These are phyloP conservation scores for Russula brevipes DNA, from an alignment of 768 basidiomycete species.

Conservation along the genomic window DNA sequence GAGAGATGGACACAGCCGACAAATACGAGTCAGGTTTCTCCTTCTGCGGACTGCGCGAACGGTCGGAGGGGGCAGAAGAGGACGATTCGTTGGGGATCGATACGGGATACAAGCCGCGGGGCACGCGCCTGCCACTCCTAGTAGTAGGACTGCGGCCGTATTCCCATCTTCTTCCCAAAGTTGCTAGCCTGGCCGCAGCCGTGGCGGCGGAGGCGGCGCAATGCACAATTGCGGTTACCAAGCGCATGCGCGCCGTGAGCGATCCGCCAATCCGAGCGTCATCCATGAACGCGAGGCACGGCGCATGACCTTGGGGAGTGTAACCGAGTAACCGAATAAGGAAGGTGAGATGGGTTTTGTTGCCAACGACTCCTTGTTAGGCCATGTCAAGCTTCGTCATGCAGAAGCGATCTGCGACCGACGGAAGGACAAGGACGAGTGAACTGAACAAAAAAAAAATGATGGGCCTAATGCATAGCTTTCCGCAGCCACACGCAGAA, in stretches of 20 bases:
- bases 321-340: neutral
- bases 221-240: neutral
- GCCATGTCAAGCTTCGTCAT: too few relatives aligned
- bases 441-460: too few relatives aligned
- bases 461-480: neutral
- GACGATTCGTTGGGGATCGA: neutral
- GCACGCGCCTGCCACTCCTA: neutral
- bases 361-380: too few relatives aligned
- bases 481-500: constrained; percentile 4
- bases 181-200: neutral
- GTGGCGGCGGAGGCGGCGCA: neutral
- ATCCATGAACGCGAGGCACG: constrained; percentile 2
- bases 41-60: too few relatives aligned
- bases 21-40: too few relatives aligned
- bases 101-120: neutral
- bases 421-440: neutral
- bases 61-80: neutral
- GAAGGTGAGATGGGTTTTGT: neutral
- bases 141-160: constrained; percentile 2
- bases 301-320: neutral
- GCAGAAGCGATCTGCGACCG: constrained; percentile 5
- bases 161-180: neutral
- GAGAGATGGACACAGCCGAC: too few relatives aligned
- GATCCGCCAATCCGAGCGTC: constrained; percentile 3
- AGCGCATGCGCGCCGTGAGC: neutral